Percentiles rank a stretch among this genome's conserved stretches.
Evolutionary conservation across 116 monocot genomes (phyloP).

Genomic region (Cymodocea nodosa): DNA sequence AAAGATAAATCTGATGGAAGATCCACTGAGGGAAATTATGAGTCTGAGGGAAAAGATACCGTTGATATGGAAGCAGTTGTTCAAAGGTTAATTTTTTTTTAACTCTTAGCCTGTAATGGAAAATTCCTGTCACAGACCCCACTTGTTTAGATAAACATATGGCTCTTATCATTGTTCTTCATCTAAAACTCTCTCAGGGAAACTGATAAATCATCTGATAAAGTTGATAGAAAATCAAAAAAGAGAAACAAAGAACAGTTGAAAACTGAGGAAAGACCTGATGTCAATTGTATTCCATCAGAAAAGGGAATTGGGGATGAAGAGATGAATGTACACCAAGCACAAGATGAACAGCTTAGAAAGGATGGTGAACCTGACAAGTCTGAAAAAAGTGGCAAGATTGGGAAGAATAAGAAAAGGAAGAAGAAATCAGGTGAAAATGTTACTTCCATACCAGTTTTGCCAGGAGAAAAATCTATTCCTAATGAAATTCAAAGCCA

Average conservation of each 20-base stretch:
- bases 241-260: slow-evolving; percentile 2
- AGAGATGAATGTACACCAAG: no score
- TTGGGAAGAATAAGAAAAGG: slow-evolving; percentile 20
- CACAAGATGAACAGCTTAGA: background rate
- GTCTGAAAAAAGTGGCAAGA: slow-evolving; percentile 8
- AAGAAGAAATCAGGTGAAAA: background rate
- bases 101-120: background rate
- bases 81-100: background rate
- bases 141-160: no score
- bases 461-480: background rate
- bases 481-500: background rate
- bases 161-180: no score
- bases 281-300: no score
- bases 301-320: no score
- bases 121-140: background rate
- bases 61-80: background rate
- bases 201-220: background rate
- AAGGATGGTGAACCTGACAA: background rate
- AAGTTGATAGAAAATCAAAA: slow-evolving; percentile 4
- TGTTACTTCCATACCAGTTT: background rate
- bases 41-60: slow-evolving; percentile 4
- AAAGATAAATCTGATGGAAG: slow-evolving; percentile 11
- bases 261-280: no score
- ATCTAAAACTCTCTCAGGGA: background rate
- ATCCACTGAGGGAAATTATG: slow-evolving; percentile 2